Evolutionary conservation across 352 stramenopile species (phyloP).

Genomic region (Phytophthora fragariaefolia): DNA sequence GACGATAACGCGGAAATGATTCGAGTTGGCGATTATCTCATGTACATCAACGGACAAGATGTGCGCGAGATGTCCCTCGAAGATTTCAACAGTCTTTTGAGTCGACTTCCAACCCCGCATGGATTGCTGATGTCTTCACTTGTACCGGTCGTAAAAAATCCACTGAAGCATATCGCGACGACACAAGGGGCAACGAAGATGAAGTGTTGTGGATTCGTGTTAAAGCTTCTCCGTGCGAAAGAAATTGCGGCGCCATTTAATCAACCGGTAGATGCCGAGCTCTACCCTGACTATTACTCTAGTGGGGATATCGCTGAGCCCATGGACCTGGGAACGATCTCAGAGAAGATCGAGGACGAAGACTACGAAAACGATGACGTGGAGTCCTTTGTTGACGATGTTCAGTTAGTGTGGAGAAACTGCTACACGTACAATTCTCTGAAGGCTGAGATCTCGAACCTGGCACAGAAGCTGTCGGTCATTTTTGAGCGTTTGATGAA

Average conservation of each 20-base stretch:
- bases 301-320: constrained; percentile 75
- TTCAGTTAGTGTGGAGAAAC: constrained; percentile 86
- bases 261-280: constrained; percentile 79
- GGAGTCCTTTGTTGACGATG: constrained; percentile 82
- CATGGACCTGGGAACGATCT: constrained; percentile 85
- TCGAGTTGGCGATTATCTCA: constrained; percentile 50
- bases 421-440: constrained; percentile 87
- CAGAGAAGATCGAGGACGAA: constrained; percentile 86
- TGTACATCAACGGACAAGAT: constrained; percentile 63
- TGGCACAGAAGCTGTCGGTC: constrained; percentile 76
- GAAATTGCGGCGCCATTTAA: constrained; percentile 83
- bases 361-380: constrained; percentile 88
- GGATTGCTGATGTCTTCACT: constrained; percentile 65
- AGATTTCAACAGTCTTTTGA: constrained; percentile 41
- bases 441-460: constrained; percentile 79
- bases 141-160: constrained; percentile 46
- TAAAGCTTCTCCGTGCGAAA: constrained; percentile 82
- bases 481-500: constrained; percentile 86
- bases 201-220: constrained; percentile 71
- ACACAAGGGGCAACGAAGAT: constrained; percentile 63
- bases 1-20: constrained; percentile 39
- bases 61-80: constrained; percentile 46
- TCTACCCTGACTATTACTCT: constrained; percentile 88
- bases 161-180: constrained; percentile 67
- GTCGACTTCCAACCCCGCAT: constrained; percentile 42